Conservation (phyloP, 2,329 filamentous ascomycete species). For the Microcera coccophila region DNA sequence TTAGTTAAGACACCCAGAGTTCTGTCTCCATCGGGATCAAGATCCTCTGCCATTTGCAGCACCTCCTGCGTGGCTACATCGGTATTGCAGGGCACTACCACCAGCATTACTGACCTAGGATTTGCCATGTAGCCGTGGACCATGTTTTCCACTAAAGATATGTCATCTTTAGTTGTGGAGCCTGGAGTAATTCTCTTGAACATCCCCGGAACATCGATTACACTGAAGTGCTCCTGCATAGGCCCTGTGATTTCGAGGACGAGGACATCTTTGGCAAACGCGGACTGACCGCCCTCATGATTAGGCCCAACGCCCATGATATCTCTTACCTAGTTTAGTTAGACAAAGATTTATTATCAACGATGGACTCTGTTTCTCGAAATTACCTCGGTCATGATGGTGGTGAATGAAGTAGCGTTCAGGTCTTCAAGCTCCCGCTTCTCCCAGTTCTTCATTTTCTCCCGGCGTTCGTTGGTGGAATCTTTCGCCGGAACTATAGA, state of each 20-base stretch:
- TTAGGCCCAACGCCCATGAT: too few relatives aligned
- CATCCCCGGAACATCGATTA: constrained; percentile 37
- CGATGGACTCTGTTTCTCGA: too few relatives aligned
- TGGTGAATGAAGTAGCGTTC: too few relatives aligned
- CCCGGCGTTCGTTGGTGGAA: too few relatives aligned
- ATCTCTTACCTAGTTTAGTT: too few relatives aligned
- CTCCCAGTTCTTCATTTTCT: too few relatives aligned
- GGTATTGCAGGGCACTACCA: constrained; percentile 32
- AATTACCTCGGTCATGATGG: too few relatives aligned
- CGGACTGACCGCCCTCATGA: too few relatives aligned
- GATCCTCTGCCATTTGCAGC: constrained; percentile 23
- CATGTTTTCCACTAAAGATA: constrained; percentile 37
- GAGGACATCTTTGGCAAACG: constrained; percentile 38
- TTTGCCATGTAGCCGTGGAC: constrained; percentile 41
- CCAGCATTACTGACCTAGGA: constrained; percentile 41
- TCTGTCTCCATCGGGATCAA: constrained; percentile 32
- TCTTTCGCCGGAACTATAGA: too few relatives aligned
- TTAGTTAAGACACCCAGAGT: constrained; percentile 50
- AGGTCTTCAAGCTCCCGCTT: too few relatives aligned
- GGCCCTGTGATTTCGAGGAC: constrained; percentile 37
- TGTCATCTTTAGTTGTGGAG: constrained; percentile 38
- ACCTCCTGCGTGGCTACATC: constrained; percentile 32
- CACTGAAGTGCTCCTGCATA: constrained; percentile 37
- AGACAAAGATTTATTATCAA: too few relatives aligned
- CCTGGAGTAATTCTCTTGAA: constrained; percentile 37